phyloP scores from a whole-genome alignment of 306 rosid species.

The Quercus ilex region DNA sequence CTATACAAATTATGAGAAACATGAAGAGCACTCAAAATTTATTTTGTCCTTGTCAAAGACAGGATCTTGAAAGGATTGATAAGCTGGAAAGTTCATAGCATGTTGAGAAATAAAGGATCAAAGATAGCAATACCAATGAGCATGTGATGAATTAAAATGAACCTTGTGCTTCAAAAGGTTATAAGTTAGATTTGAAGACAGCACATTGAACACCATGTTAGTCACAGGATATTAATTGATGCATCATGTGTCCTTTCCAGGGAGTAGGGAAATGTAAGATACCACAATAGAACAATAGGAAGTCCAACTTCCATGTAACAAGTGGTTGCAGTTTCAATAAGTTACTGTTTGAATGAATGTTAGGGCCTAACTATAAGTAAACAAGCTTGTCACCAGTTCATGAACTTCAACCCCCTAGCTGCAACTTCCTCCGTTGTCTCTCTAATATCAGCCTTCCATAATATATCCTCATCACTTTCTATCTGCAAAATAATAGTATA shows the following conservation, averaged over 20 bases:
- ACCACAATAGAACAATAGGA: neutral
- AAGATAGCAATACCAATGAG: slow-evolving; percentile 2
- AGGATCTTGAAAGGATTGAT: neutral
- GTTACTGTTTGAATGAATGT: neutral
- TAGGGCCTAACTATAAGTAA: slow-evolving; percentile 4
- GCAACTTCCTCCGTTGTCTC: slow-evolving; percentile 84
- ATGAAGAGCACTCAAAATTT: neutral
- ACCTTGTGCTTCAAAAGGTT: slow-evolving; percentile 17
- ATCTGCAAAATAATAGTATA: slow-evolving; percentile 50
- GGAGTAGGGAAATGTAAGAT: neutral
- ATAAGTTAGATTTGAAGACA: slow-evolving; percentile 10
- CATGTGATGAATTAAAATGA: slow-evolving; percentile 1
- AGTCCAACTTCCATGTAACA: neutral
- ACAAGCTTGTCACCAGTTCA: slow-evolving; percentile 60
- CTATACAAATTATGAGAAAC: neutral
- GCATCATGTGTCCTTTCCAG: neutral
- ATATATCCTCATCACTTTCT: slow-evolving; percentile 69
- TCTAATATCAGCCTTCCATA: slow-evolving; percentile 75
- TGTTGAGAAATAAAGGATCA: neutral
- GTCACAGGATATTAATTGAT: neutral
- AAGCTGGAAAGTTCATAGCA: neutral
- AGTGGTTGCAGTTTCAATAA: neutral
- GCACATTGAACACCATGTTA: neutral
- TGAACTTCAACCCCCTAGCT: slow-evolving; percentile 68
- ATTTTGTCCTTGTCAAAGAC: neutral